Percentiles rank a stretch among this genome's conserved stretches.
phyloP scores from a whole-genome alignment of 306 rosid species.

The Trifolium fragiferum region DNA sequence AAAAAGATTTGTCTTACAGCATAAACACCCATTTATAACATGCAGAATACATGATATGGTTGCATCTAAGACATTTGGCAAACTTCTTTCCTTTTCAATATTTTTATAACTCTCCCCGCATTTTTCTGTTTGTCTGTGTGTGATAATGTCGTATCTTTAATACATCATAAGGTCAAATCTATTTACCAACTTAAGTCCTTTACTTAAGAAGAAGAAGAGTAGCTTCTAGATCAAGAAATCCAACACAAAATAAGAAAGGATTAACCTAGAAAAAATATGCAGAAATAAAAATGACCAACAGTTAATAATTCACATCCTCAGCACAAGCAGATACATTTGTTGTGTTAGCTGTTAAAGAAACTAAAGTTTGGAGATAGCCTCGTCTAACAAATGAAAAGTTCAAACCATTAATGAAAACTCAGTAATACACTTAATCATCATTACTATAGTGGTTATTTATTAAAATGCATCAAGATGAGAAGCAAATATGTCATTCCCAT shows the following conservation, averaged over 20 bases:
- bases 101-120: constrained; percentile 9
- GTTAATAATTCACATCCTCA: constrained; percentile 17
- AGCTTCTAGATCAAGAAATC: constrained; percentile 32
- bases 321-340: not conserved
- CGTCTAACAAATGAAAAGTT: constrained; percentile 18
- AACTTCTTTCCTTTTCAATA: not conserved
- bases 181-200: constrained; percentile 9
- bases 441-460: not conserved
- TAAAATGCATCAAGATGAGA: constrained; percentile 33
- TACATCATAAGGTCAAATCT: constrained; percentile 4
- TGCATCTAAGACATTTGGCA: constrained; percentile 23
- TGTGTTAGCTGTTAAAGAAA: not conserved
- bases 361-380: constrained; percentile 20
- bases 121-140: constrained; percentile 14
- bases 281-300: constrained; percentile 14
- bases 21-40: constrained; percentile 28
- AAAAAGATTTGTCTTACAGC: constrained; percentile 22
- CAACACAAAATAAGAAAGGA: not conserved
- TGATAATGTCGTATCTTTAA: constrained; percentile 1
- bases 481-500: constrained; percentile 17
- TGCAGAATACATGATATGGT: constrained; percentile 5
- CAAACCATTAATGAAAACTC: not conserved
- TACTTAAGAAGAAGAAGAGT: not conserved
- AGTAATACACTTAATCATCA: constrained; percentile 1
- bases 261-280: constrained; percentile 15